Evolutionary conservation across 345 rosid genomes (phyloP), one percentile per base, ranked within the genome.

Genomic region (Corymbia maculata): DNA sequence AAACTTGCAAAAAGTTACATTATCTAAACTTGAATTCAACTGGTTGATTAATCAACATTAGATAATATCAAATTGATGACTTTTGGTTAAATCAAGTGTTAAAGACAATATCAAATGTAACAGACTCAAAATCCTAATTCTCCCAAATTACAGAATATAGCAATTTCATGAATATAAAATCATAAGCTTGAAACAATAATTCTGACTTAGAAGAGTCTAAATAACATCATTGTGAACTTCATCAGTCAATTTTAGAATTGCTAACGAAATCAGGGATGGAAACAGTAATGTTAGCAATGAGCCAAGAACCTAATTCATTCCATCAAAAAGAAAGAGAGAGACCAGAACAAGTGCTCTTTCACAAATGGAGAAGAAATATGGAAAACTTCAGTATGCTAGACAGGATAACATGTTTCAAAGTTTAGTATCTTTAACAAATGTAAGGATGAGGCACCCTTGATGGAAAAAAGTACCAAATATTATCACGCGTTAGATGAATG

Each of bases 231-330:
- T 75, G 14, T 42, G 24, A 44, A 42, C 49, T 75, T 75, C 49
- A 42, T 75, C 82, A 10, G 0, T 19, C 36, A 21, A 8, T 75
- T 75, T 75, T 75, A 75, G 49, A 36, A 42, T 75, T 75, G 49
- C 28, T 75, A 42, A 75, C 0, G 8, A 75, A 44, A 1, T 1
- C 42, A 36, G 49, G 28, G 1, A 36, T 0, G 14, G 4, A 68
- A 36, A 75, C 19, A 42, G 49, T 42, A 75, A 42, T 36, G 82
- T 75, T 75, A 75, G 82, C 45, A 0, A 16, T 68, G 6, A 68
- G 49, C 26, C 15, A 0, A 75, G 82, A 36, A 75, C 42, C 82
- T 75, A 75, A 19, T 75, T 44, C 26, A 75, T 75, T 75, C 49
- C 8, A 75, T 49, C 49, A 75, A 36, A 75, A 42, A 75, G 82